These are phyloP conservation scores for Sarocladiaceae sp. DNA, from an alignment of 2,329 filamentous ascomycete genomes.

Conservation along the genomic window DNA sequence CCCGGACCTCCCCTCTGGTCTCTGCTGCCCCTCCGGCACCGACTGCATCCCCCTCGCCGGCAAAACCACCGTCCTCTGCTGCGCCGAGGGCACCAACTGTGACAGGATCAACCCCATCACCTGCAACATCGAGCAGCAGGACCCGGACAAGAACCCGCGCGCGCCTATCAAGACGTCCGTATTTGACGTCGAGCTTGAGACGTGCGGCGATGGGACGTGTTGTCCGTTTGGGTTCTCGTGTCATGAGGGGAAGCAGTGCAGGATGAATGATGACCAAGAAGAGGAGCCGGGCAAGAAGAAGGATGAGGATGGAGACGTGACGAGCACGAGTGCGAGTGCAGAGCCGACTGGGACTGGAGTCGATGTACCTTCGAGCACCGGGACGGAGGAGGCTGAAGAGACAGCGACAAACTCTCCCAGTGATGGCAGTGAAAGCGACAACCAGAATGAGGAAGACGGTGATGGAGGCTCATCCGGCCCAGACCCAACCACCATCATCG, in stretches of 20 bases:
- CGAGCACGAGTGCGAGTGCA: not conserved
- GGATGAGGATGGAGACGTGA: constrained; percentile 17
- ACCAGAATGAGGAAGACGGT: not conserved
- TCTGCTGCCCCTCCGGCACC: constrained; percentile 55
- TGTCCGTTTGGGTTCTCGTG: constrained; percentile 71
- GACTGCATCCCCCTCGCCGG: constrained; percentile 56
- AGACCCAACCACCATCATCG: constrained; percentile 34
- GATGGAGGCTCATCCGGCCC: constrained; percentile 18
- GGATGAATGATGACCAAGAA: constrained; percentile 44
- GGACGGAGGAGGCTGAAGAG: not conserved
- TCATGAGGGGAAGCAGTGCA: constrained; percentile 38
- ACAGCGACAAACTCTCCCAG: not conserved
- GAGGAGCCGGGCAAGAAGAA: constrained; percentile 14
- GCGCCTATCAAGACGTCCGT: constrained; percentile 62
- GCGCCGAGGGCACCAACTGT: constrained; percentile 53
- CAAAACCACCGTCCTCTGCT: constrained; percentile 65
- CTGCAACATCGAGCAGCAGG: constrained; percentile 57
- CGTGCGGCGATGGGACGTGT: constrained; percentile 53
- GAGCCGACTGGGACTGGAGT: constrained; percentile 8
- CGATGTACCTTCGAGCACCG: not conserved
- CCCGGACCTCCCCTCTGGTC: constrained; percentile 47
- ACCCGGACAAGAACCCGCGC: constrained; percentile 48
- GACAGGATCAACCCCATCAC: constrained; percentile 54
- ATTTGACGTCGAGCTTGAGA: constrained; percentile 47
- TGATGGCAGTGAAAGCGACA: constrained; percentile 10